Base-by-base conservation (phyloP, 2,329 filamentous ascomycete species). In the Xenosphaeropsis pyriputrescens region DNA sequence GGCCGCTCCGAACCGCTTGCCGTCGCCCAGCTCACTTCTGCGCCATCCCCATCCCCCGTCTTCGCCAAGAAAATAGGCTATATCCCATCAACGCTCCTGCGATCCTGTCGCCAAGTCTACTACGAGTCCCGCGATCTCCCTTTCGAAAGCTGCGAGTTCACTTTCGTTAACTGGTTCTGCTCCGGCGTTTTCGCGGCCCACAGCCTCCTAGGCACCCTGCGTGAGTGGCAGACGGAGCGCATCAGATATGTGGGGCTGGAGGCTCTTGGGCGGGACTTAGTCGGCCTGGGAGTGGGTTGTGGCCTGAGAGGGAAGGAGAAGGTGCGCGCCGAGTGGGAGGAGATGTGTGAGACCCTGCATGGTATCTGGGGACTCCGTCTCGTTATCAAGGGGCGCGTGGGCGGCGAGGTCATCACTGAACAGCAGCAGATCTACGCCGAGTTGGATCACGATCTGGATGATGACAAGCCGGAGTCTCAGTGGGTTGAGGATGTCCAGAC, bases 81-180 rank as follows among this genome's bases (percentile, higher is more conserved):
- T 14, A 47, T 68, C 2, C 64, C 67, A 0, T 57, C 58, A 2
- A 51, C 50, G 3, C 49, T 69, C 5, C 57, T 68, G 2, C 42
- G 39, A 5, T 43, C 54, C 16, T 62, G 54, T 44, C 52, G 50
- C 18, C 60, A 64, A 39, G 45, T 68, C 15, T 67, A 67, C 49
- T 22, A 46, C 37, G 66, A 70, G 43, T 52, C 57, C 3, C 56
- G 61, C 3, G 14, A 40, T 1, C 18, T 67, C 2, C 61, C 65
- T 2, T 66, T 65, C 43, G 44, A 48, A 6, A 41, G 48, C 16
- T 66, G 64, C 49, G 63, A 67, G 37, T 68, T 68, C 40, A 57
- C 58, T 17, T 69, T 67, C 41, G 52, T 60, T 29, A 62, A 61
- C 32, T 63, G 61, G 59, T 65, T 65, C 48, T 55, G 59, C 11